phyloP scores from a whole-genome alignment of 345 rosid genomes.

The Turritis glabra region DNA sequence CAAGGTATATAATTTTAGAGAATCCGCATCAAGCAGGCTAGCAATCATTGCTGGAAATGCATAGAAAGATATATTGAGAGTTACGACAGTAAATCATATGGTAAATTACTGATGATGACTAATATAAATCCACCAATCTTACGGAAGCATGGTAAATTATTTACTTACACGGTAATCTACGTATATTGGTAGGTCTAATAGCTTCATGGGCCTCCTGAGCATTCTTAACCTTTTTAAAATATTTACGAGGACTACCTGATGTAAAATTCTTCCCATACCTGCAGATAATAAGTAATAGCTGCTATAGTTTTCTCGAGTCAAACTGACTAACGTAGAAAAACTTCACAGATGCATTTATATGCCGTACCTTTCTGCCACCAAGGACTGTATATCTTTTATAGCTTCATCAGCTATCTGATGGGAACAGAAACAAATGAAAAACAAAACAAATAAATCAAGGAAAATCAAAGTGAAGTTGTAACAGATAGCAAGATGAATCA shows the following conservation, averaged over 20 bases:
- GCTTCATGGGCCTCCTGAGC: conserved; percentile 99
- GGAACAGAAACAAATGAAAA: conserved; percentile 24
- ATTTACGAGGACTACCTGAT: conserved; percentile 63
- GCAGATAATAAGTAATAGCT: conserved; percentile 31
- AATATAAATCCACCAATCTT: conserved; percentile 6
- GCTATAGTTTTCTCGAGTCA: conserved; percentile 11
- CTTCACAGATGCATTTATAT: conserved; percentile 10
- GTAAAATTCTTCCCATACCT: conserved; percentile 78
- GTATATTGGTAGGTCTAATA: conserved; percentile 86
- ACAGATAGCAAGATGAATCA: conserved; percentile 18
- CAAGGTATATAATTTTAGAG: conserved; percentile 83
- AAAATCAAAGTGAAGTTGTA: conserved; percentile 2
- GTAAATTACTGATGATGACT: conserved; percentile 4
- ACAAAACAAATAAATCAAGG: conserved; percentile 14
- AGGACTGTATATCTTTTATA: conserved; percentile 64
- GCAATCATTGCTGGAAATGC: conserved; percentile 60
- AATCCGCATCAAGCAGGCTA: conserved; percentile 81
- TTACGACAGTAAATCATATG: conserved; percentile 14
- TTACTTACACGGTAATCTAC: conserved; percentile 75
- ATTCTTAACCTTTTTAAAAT: conserved; percentile 92
- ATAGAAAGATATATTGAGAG: conserved; percentile 17
- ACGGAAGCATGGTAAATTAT: conserved; percentile 23
- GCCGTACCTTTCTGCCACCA: conserved; percentile 70
- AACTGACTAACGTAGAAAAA: conserved; percentile 13
- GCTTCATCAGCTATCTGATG: conserved; percentile 91